phyloP scores from a whole-genome alignment of 768 basidiomycete species.

The Collybiopsis luxurians region DNA sequence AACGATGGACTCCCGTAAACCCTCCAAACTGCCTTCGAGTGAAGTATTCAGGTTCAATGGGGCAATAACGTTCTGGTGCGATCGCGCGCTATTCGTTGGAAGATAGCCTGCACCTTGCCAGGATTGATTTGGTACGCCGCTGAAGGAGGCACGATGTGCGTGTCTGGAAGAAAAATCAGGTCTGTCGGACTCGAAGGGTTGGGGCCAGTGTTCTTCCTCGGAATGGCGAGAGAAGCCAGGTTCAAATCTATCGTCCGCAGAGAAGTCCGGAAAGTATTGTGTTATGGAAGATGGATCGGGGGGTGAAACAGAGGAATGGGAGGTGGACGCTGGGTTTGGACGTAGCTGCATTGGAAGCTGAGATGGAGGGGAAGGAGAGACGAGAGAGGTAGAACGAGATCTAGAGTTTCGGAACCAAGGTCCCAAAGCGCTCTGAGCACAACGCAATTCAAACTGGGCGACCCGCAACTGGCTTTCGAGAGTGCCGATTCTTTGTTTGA shows the following conservation, averaged over 20 bases:
- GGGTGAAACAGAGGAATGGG: not conserved
- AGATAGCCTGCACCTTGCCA: slow-evolving; percentile 13
- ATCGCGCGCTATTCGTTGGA: not conserved
- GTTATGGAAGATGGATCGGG: slow-evolving; percentile 13
- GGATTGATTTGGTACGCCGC: slow-evolving; percentile 5
- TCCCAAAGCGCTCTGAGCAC: slow-evolving; percentile 56
- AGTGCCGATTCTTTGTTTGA: slow-evolving; percentile 55
- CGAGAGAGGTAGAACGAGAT: slow-evolving; percentile 13
- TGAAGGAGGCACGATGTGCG: not conserved
- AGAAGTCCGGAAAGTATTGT: slow-evolving; percentile 17
- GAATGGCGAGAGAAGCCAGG: not conserved
- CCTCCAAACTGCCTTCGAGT: slow-evolving; percentile 57
- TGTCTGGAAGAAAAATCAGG: not conserved
- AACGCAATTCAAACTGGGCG: slow-evolving; percentile 55
- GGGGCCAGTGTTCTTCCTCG: not conserved
- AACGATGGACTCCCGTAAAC: slow-evolving; percentile 59
- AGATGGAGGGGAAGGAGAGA: slow-evolving; percentile 18
- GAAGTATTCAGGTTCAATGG: slow-evolving; percentile 63
- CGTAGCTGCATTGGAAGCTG: slow-evolving; percentile 23
- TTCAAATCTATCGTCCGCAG: not conserved
- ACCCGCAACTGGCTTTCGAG: slow-evolving; percentile 54
- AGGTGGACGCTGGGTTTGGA: slow-evolving; percentile 19
- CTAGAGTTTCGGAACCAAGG: slow-evolving; percentile 46
- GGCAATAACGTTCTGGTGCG: slow-evolving; percentile 34
- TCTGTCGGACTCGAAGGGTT: not conserved